Evolutionary conservation across 1,284 basidiomycete genomes (phyloP).

Genomic region (Papiliotrema nemorosa): DNA sequence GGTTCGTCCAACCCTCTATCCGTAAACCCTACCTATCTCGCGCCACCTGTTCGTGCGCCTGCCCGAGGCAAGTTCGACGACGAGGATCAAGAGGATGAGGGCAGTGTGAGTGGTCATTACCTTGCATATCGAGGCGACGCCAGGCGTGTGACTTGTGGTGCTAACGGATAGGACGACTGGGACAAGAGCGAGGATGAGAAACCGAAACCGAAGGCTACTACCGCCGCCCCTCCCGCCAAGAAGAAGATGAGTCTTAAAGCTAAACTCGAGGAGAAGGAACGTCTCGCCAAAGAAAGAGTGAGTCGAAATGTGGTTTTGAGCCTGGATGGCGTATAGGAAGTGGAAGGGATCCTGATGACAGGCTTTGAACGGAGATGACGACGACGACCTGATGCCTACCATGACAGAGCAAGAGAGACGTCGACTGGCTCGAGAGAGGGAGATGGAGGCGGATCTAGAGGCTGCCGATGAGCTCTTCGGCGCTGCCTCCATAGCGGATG

Average conservation of each 20-base stretch:
- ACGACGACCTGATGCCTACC: conserved; percentile 77
- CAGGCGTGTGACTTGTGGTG: conserved; percentile 27
- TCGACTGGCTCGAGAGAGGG: conserved; percentile 67
- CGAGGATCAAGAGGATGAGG: conserved; percentile 81
- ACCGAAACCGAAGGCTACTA: conserved; percentile 59
- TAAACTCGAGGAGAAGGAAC: conserved; percentile 79
- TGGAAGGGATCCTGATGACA: no score
- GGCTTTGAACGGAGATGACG: conserved; percentile 35
- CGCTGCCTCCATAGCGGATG: conserved; percentile 56
- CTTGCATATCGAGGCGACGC: conserved; percentile 53
- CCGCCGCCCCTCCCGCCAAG: conserved; percentile 65
- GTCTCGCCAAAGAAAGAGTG: conserved; percentile 54
- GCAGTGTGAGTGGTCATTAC: conserved; percentile 36
- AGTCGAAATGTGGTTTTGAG: conserved; percentile 7
- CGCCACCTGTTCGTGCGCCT: conserved; percentile 48
- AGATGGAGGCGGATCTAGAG: conserved; percentile 77
- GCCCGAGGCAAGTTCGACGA: conserved; percentile 66
- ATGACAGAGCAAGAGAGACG: conserved; percentile 62
- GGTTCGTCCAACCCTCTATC: conserved; percentile 48
- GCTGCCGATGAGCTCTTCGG: conserved; percentile 79
- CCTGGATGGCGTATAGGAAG: neutral
- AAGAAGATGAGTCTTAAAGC: conserved; percentile 87
- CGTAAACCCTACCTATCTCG: conserved; percentile 8
- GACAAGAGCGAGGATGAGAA: conserved; percentile 77
- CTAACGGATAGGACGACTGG: conserved; percentile 75